These are phyloP conservation scores for Baudoinia panamericana DNA, from an alignment of 495 filamentous ascomycete species.

Conservation along the genomic window DNA sequence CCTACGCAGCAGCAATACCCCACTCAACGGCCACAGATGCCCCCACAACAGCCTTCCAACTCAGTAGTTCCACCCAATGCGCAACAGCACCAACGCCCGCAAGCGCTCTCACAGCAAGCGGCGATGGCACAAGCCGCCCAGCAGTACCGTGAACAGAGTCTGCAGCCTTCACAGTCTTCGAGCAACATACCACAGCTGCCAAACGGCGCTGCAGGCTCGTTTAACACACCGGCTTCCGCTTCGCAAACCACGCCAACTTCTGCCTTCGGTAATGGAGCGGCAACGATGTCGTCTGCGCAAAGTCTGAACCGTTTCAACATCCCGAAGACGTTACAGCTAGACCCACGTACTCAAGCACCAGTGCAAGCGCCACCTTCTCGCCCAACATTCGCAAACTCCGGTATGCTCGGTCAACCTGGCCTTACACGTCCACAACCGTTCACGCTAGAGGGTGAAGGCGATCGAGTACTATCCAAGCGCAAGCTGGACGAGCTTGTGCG, in stretches of 20 bases:
- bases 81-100: slow-evolving; percentile 28
- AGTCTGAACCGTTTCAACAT: slow-evolving; percentile 35
- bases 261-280: slow-evolving; percentile 1
- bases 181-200: slow-evolving; percentile 27
- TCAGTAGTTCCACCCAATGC: slow-evolving; percentile 12
- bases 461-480: slow-evolving; percentile 83
- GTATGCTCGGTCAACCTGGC: slow-evolving; percentile 74
- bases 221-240: slow-evolving; percentile 33
- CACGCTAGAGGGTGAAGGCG: slow-evolving; percentile 77
- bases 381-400: slow-evolving; percentile 63
- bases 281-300: slow-evolving; percentile 1
- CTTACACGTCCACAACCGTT: slow-evolving; percentile 66
- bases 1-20: background rate
- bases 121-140: slow-evolving; percentile 48
- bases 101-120: slow-evolving; percentile 48
- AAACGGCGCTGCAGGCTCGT: slow-evolving; percentile 19
- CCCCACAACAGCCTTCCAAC: slow-evolving; percentile 6
- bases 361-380: slow-evolving; percentile 57
- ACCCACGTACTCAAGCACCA: slow-evolving; percentile 41
- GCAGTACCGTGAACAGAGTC: slow-evolving; percentile 31
- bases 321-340: slow-evolving; percentile 60
- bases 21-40: slow-evolving; percentile 9
- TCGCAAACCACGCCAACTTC: slow-evolving; percentile 36
- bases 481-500: slow-evolving; percentile 91
- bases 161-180: slow-evolving; percentile 22